Evolutionary conservation across 1,284 basidiomycete genomes (phyloP).

Genomic region (Austroboletus rostrupii): DNA sequence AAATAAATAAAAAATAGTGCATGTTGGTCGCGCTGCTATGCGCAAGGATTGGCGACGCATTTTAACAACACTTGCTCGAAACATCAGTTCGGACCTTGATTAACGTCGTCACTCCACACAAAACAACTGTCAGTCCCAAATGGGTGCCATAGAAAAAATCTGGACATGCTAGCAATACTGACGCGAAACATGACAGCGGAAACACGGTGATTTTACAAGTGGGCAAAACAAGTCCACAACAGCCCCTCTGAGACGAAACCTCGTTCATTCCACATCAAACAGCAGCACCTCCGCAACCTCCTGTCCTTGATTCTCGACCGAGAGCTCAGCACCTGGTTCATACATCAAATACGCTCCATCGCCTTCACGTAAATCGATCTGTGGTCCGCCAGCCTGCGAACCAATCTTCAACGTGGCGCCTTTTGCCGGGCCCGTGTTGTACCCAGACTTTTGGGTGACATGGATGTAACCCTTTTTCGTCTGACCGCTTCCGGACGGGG

Average conservation of each 20-base stretch:
- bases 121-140: no score
- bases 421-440: slow-evolving; percentile 49
- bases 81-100: no score
- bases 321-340: slow-evolving; percentile 41
- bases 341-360: slow-evolving; percentile 69
- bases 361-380: slow-evolving; percentile 50
- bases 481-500: slow-evolving; percentile 36
- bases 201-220: background rate
- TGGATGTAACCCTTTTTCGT: slow-evolving; percentile 61
- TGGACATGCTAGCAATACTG: background rate
- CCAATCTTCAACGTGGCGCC: slow-evolving; percentile 52
- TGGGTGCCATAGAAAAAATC: no score
- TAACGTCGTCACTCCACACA: no score
- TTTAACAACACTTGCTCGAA: no score
- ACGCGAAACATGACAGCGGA: background rate
- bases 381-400: slow-evolving; percentile 36
- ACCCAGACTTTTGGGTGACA: slow-evolving; percentile 74
- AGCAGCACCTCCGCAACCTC: slow-evolving; percentile 63
- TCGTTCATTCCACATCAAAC: slow-evolving; percentile 65
- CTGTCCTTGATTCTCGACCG: slow-evolving; percentile 59
- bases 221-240: background rate
- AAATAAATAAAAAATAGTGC: no score
- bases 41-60: no score
- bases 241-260: background rate
- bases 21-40: no score